Evolutionary conservation across 1,139 yeast genomes (phyloP).

Genomic region (Zygosaccharomyces pseudobailii): DNA sequence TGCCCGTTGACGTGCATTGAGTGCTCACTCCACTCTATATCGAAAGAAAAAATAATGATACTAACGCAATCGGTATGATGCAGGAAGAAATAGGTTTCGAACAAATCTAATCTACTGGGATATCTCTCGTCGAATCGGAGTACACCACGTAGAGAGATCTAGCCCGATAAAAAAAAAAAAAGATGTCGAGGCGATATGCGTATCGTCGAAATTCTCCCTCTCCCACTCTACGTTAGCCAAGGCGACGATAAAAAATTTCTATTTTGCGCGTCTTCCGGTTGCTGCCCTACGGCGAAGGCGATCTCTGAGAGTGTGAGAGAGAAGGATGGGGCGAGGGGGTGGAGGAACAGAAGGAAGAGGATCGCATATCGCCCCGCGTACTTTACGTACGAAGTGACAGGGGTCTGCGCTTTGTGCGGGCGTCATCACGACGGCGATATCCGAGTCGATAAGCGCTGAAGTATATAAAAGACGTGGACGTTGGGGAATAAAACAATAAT

Average conservation of each 20-base stretch:
- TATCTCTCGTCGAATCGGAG: too few species aligned
- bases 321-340: too few species aligned
- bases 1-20: background rate
- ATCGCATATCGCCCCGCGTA: slow-evolving; percentile 5
- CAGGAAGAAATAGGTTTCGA: slow-evolving; percentile 26
- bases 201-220: background rate
- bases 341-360: too few species aligned
- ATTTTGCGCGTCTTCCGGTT: background rate
- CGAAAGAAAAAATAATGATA: background rate
- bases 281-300: too few species aligned
- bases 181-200: background rate
- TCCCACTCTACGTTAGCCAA: too few species aligned
- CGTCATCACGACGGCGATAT: slow-evolving; percentile 3
- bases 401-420: background rate
- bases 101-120: background rate
- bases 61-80: background rate
- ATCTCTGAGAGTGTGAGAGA: too few species aligned
- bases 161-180: background rate
- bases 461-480: background rate
- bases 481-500: too few species aligned
- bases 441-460: slow-evolving; percentile 8
- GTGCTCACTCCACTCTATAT: background rate
- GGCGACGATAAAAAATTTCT: background rate
- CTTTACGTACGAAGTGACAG: background rate
- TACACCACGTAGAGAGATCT: too few species aligned